Base-by-base conservation (phyloP, 2,329 filamentous ascomycete genomes). In the Colletotrichum musae region DNA sequence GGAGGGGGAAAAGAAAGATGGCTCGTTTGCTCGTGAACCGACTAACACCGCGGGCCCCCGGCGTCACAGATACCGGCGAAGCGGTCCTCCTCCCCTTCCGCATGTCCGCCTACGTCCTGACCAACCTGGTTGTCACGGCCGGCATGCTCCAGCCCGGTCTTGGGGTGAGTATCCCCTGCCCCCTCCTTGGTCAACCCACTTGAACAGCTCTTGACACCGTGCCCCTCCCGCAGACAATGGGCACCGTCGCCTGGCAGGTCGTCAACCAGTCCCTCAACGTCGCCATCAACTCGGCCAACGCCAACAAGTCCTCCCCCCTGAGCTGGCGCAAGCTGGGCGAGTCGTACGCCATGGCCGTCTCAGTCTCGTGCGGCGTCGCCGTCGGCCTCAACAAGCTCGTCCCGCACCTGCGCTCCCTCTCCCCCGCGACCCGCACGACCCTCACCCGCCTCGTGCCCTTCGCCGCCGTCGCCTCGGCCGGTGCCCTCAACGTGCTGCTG, bases 231-330 rank as follows among this genome's bases (percentile, higher is more conserved):
- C 73, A 93, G 87, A 97, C 92, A 52, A 88, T 88, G 50, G 96
- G 95, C 60, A 98, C 94, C 5, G 86, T 98, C 45, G 91, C 92
- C 73, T 99, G 96, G 96, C 96, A 99, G 83, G 90, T 98, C 68
- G 90, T 93, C 74, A 99, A 99, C 83, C 96, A 99, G 84, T 98
- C 95, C 13, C 91, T 99, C 75, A 99, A 99, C 80, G 96, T 99
- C 32, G 95, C 94, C 74, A 95, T 99, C 87, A 99, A 99, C 87
- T 94, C 91, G 79, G 93, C 95, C 78, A 99, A 99, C 80, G 94
- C 95, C 72, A 99, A 99, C 88, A 99, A 99, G 82, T 97, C 94
- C 47, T 95, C 94, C 3, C 94, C 95, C 1, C 88, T 98, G 72
- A 93, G 93, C 21, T 92, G 90, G 68, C 89, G 89, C 24, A 93